Percentiles rank a stretch among this genome's conserved stretches.
phyloP scores from a whole-genome alignment of 345 rosid genomes.

The Eucalyptus albens region DNA sequence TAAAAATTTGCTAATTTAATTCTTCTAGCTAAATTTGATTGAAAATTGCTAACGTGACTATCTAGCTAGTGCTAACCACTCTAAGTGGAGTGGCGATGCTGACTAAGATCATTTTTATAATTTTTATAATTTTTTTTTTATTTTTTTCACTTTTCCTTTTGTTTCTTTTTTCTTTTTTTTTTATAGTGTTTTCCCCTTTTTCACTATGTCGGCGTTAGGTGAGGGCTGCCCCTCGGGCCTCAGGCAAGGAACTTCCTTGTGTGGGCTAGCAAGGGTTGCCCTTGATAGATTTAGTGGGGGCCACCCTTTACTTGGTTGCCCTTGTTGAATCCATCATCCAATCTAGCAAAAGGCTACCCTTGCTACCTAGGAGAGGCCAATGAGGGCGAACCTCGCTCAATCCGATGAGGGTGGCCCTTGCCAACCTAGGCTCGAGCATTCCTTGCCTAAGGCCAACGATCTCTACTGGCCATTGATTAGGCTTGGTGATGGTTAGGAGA shows the following conservation, averaged over 20 bases:
- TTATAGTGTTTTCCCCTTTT: rapidly evolving
- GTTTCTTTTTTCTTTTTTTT: too few species aligned
- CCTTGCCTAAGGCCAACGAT: rapidly evolving
- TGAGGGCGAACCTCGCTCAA: rapidly evolving
- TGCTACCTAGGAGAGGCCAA: not conserved
- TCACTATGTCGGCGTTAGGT: rapidly evolving
- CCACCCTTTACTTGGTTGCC: too few species aligned
- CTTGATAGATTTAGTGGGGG: rapidly evolving
- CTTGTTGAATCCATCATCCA: rapidly evolving
- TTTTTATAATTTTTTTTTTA: too few species aligned
- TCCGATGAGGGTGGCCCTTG: not conserved
- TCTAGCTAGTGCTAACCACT: rapidly evolving
- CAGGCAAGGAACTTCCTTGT: rapidly evolving
- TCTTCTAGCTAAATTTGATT: too few species aligned
- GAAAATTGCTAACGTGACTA: rapidly evolving
- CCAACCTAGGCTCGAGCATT: not conserved
- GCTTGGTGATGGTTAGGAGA: not conserved
- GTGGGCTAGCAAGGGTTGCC: not conserved
- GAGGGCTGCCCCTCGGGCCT: rapidly evolving
- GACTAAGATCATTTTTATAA: too few species aligned
- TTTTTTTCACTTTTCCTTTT: too few species aligned
- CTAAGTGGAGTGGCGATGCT: rapidly evolving
- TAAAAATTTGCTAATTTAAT: too few species aligned
- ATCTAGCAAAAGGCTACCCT: rapidly evolving
- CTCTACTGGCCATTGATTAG: not conserved